Percentiles rank a stretch among this genome's conserved stretches.
Evolutionary conservation across 371 early-diverging fungal genomes (phyloP).

Genomic region (Mucor saturninus): DNA sequence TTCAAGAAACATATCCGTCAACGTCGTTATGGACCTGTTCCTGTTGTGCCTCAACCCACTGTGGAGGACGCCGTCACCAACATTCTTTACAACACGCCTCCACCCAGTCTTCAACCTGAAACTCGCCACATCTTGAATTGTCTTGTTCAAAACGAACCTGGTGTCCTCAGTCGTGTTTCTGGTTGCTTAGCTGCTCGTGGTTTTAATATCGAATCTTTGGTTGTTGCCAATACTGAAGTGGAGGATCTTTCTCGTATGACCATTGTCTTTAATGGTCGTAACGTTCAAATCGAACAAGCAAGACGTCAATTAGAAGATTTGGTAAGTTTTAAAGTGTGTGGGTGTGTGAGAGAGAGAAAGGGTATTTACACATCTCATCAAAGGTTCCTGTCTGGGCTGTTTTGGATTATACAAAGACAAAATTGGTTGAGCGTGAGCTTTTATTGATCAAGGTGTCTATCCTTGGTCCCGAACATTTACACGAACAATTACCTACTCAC

Average conservation of each 20-base stretch:
- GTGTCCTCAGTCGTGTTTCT: conserved; percentile 90
- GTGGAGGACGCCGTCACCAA: conserved; percentile 89
- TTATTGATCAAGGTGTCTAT: conserved; percentile 92
- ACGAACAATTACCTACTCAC: conserved; percentile 51
- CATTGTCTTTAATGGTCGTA: conserved; percentile 88
- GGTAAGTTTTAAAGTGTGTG: too few relatives aligned
- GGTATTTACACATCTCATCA: background rate
- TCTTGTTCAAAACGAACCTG: conserved; percentile 95
- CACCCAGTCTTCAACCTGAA: conserved; percentile 52
- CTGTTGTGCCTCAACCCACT: conserved; percentile 49
- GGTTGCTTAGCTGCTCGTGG: conserved; percentile 95
- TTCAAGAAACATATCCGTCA: conserved; percentile 64
- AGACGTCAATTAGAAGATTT: conserved; percentile 93
- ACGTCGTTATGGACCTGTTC: conserved; percentile 56
- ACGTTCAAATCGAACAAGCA: conserved; percentile 89
- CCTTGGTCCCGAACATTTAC: conserved; percentile 74
- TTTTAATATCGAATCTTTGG: conserved; percentile 96
- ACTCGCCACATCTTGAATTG: conserved; percentile 90
- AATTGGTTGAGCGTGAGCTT: conserved; percentile 89
- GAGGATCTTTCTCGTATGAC: conserved; percentile 94
- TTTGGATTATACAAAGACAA: conserved; percentile 87
- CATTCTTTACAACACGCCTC: conserved; percentile 91
- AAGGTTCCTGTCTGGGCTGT: conserved; percentile 97
- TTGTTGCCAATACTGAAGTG: conserved; percentile 94
- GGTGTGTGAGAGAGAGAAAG: background rate